A percentile compares a stretch with the other conserved stretches of the same genome.
Conservation (phyloP, 257 asterid genomes). For the Solanum dulcamara region DNA sequence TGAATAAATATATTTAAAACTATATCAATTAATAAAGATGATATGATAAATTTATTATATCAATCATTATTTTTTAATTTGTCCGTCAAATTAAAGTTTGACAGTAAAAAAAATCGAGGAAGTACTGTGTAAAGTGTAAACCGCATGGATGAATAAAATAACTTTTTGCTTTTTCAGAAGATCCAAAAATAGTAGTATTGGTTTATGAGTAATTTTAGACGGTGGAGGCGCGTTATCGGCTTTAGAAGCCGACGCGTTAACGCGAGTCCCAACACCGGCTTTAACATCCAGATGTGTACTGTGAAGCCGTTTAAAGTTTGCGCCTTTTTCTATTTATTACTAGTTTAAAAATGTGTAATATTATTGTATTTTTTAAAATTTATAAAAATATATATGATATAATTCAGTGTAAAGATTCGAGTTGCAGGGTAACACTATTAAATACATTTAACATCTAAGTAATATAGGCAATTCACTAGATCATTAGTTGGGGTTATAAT, state of each 20-base stretch:
- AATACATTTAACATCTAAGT: background rate
- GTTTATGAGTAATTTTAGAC: background rate
- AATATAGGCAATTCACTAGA: background rate
- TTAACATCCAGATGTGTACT: background rate
- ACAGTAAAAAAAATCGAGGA: too few species aligned
- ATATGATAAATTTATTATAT: too few species aligned
- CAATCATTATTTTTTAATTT: too few species aligned
- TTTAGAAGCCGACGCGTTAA: background rate
- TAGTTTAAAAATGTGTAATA: background rate
- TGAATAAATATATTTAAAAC: too few species aligned
- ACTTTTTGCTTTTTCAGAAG: background rate
- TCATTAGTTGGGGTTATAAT: background rate
- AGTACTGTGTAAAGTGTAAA: background rate
- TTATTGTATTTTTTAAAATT: too few species aligned
- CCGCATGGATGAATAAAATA: background rate
- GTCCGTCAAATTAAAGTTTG: too few species aligned
- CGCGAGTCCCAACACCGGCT: background rate
- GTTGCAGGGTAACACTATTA: too few species aligned
- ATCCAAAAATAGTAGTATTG: background rate
- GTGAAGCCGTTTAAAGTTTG: background rate
- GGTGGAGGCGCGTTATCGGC: background rate
- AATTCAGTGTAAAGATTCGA: background rate
- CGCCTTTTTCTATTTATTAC: background rate
- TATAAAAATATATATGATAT: too few species aligned
- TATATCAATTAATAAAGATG: too few species aligned